Evolutionary conservation across 495 filamentous ascomycete species (phyloP), one percentile per base, ranked within the genome.

Genomic region (Talaromyces nanjingensis): DNA sequence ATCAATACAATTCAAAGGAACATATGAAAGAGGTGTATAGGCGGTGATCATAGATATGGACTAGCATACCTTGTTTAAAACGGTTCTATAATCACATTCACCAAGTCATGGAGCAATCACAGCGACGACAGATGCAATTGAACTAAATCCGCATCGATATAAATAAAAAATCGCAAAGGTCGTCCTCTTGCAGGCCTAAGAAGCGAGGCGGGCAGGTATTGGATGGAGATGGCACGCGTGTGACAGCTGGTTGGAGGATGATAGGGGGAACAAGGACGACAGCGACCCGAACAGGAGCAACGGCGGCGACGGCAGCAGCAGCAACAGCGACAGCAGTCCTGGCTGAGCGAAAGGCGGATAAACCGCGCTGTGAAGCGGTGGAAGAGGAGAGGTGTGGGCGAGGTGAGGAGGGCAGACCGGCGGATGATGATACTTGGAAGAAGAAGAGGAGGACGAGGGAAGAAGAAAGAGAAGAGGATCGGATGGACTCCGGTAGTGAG

Each of bases 171-270:
- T 29, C 22, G 53, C 53, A 22, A 56, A 14, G 3, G 24, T 27
- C 22, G 27, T 27, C 3, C 22, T 25, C 20, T 56, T 25, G 53
- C 9, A 56, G 53, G 9, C 5, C 27, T 24, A 49, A 20, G 8
- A 18, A 56, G 53, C 16, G 22, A 27, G 20, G 22, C 52, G 53
- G 27, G 29, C 53, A 29, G 53, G 53, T 56, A 27, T 56, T 56
- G 53, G 53, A 56, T 56, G 53, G 22, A 55, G 9, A 56, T 29
- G 53, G n/a, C 53, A 56, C 53, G 53, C 53, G 53, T 56, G 53
- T 56, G 53, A 14, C 22, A n/a, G 22, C 22, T 56, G 53, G 53
- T 56, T 29, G 53, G 27, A 56, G 20, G 53, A 56, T 27, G 53
- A 56, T 27, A 56, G 53, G 53, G 53, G 53, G 24, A 56, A 12